A percentile compares a stretch with the other conserved stretches of the same genome.
Evolutionary conservation across 257 asterid genomes (phyloP).

Genomic region (Solanum chilense): DNA sequence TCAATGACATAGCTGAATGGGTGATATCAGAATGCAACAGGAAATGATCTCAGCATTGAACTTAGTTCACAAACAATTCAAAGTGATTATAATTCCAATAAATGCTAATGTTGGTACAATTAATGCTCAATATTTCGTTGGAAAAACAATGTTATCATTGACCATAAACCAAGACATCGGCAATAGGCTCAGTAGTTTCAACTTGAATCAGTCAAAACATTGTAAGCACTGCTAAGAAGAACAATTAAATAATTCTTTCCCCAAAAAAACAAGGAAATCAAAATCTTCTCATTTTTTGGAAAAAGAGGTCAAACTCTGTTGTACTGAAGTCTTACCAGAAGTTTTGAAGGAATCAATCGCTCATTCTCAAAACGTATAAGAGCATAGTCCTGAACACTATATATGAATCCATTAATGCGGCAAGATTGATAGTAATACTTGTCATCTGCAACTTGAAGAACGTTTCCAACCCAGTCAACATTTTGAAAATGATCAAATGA

Average conservation of each 20-base stretch:
- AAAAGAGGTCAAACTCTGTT: background rate
- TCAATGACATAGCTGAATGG: background rate
- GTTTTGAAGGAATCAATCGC: conserved; percentile 60
- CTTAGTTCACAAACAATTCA: background rate
- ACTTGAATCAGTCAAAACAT: background rate
- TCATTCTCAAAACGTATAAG: conserved; percentile 43
- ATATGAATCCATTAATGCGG: conserved; percentile 52
- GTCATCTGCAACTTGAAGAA: conserved; percentile 42
- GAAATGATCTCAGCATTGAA: background rate
- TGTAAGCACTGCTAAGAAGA: background rate
- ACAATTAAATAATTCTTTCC: background rate
- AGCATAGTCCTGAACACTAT: conserved; percentile 48
- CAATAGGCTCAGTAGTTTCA: background rate
- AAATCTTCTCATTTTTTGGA: background rate
- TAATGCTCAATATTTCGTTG: background rate
- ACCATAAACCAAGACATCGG: background rate
- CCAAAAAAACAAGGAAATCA: background rate
- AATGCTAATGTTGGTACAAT: background rate
- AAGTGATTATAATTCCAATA: background rate
- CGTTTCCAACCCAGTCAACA: conserved; percentile 70
- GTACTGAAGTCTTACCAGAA: conserved; percentile 52
- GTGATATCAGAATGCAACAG: background rate
- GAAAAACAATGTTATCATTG: background rate
- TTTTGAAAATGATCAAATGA: conserved; percentile 24
- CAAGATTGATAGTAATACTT: conserved; percentile 56